Evolutionary conservation across 192 early-diverging fungal species (phyloP).

Genomic region (Podila epicladia): DNA sequence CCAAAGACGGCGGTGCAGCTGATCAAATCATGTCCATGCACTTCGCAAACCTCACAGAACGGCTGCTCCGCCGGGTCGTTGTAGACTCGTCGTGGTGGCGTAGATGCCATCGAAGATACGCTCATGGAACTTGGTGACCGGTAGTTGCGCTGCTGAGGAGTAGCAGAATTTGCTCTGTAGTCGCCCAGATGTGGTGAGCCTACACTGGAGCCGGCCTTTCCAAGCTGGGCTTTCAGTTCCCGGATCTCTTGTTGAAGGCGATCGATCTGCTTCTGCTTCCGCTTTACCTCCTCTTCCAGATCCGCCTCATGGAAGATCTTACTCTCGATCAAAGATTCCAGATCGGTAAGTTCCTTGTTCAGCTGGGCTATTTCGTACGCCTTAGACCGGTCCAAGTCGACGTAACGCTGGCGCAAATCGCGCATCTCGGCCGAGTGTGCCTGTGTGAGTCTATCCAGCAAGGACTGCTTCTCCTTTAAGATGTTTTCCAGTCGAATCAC

Average conservation of each 20-base stretch:
- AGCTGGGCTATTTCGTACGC: constrained; percentile 66
- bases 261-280: constrained; percentile 53
- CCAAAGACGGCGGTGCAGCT: constrained; percentile 66
- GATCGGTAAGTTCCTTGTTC: constrained; percentile 70
- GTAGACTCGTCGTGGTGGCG: neutral
- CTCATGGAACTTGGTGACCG: neutral
- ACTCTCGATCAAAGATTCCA: constrained; percentile 77
- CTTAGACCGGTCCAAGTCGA: constrained; percentile 68
- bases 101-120: neutral
- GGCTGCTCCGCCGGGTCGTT: constrained; percentile 7
- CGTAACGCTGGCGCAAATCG: constrained; percentile 57
- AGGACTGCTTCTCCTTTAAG: constrained; percentile 55
- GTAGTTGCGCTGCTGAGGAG: neutral
- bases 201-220: neutral
- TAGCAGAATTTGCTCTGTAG: neutral
- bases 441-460: constrained; percentile 55
- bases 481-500: constrained; percentile 49
- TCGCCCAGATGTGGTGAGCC: neutral
- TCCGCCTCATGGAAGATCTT: constrained; percentile 80
- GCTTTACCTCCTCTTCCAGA: constrained; percentile 65
- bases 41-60: constrained; percentile 80
- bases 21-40: constrained; percentile 69
- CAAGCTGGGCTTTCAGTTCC: constrained; percentile 57
- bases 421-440: constrained; percentile 62
- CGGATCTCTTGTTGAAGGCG: constrained; percentile 56